Percentiles rank a stretch among this genome's conserved stretches.
Conservation (phyloP, 768 basidiomycete genomes). For the Suillus weaverae region DNA sequence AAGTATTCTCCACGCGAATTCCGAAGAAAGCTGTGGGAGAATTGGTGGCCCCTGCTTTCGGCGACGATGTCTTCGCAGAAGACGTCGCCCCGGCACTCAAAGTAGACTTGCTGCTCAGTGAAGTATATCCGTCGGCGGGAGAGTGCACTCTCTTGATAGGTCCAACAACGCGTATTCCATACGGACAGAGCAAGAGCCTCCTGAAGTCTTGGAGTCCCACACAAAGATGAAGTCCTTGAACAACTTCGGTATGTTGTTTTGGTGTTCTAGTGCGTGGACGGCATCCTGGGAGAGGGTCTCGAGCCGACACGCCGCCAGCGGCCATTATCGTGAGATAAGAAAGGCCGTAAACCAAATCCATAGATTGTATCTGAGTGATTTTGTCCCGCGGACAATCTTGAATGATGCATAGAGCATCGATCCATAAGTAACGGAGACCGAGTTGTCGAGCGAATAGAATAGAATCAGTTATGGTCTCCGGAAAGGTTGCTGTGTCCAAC, state of each 20-base stretch:
- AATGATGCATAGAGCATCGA: slow-evolving; percentile 15
- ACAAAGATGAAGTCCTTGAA: slow-evolving; percentile 10
- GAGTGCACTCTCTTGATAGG: slow-evolving; percentile 22
- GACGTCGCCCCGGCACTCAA: slow-evolving; percentile 17
- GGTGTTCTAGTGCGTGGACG: neutral
- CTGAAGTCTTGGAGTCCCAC: slow-evolving; percentile 15
- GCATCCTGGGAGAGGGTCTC: slow-evolving; percentile 1
- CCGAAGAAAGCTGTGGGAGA: no score
- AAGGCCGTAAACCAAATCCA: slow-evolving; percentile 10
- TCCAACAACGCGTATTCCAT: slow-evolving; percentile 26
- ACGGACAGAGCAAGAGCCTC: slow-evolving; percentile 10
- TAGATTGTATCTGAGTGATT: slow-evolving; percentile 7
- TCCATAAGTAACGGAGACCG: slow-evolving; percentile 12
- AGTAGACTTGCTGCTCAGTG: slow-evolving; percentile 24
- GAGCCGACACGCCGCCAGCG: slow-evolving; percentile 1
- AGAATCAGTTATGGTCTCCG: slow-evolving; percentile 10
- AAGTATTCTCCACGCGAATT: neutral
- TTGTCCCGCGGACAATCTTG: slow-evolving; percentile 8
- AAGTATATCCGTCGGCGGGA: slow-evolving; percentile 22
- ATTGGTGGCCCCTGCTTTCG: slow-evolving; percentile 13
- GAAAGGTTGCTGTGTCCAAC: neutral
- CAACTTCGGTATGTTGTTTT: slow-evolving; percentile 2
- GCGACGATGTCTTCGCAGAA: slow-evolving; percentile 25
- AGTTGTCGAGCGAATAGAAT: slow-evolving; percentile 8
- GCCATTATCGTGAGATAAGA: slow-evolving; percentile 8